Percentiles rank a stretch among this genome's conserved stretches.
Conservation (phyloP, 140 eudicot genomes). For the Cichorium intybus region DNA sequence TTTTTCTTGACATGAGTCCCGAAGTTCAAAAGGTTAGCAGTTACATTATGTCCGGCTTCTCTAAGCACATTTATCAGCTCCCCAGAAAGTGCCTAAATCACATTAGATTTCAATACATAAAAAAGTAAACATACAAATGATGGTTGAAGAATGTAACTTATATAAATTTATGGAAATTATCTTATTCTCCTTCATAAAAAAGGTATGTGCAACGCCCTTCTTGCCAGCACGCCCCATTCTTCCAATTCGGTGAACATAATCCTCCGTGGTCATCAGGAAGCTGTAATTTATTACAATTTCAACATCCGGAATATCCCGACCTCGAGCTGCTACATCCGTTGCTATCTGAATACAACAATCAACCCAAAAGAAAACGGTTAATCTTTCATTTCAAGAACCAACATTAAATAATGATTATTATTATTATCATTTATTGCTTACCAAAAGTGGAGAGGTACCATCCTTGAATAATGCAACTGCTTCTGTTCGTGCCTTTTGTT, state of each 20-base stretch:
- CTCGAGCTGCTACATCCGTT: conserved; percentile 98
- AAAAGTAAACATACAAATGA: neutral
- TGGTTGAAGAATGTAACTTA: conserved; percentile 15
- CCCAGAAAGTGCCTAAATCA: conserved; percentile 63
- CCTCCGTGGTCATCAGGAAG: conserved; percentile 95
- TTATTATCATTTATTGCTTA: too few relatives aligned
- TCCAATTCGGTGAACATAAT: conserved; percentile 95
- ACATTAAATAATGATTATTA: neutral
- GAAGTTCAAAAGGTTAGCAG: conserved; percentile 56
- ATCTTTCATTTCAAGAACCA: too few relatives aligned
- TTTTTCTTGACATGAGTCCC: conserved; percentile 88
- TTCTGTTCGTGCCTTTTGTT: conserved; percentile 73
- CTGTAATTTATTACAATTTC: conserved; percentile 97
- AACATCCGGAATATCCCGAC: conserved; percentile 94
- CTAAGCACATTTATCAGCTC: conserved; percentile 80
- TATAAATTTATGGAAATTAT: conserved; percentile 15
- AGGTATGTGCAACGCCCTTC: conserved; percentile 97
- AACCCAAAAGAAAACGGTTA: too few relatives aligned
- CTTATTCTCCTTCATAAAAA: conserved; percentile 94
- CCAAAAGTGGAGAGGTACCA: conserved; percentile 28
- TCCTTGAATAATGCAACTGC: conserved; percentile 85
- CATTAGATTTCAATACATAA: neutral
- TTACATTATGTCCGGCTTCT: conserved; percentile 78
- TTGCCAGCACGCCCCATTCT: conserved; percentile 99
- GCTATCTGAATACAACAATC: conserved; percentile 64